Conservation (phyloP, 352 stramenopile genomes). For the Lagenidium giganteum region DNA sequence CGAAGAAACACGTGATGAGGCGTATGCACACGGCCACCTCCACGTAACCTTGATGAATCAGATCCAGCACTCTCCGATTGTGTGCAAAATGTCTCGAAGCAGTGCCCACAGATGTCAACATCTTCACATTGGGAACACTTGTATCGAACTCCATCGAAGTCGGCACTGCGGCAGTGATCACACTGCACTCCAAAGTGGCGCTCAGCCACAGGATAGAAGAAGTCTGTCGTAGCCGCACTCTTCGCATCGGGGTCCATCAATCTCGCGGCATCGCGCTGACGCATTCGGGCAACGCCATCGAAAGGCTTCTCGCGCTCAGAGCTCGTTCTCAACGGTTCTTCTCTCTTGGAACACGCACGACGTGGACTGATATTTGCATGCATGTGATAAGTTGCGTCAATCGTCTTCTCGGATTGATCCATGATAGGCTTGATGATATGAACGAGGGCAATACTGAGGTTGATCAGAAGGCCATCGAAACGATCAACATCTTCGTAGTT, state of each 20-base stretch:
- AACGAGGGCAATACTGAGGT: conserved; percentile 48
- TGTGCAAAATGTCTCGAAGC: conserved; percentile 40
- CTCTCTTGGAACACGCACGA: conserved; percentile 30
- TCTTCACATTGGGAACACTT: conserved; percentile 72
- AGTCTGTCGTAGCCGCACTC: neutral
- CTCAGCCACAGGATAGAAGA: conserved; percentile 46
- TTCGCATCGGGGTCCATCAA: neutral
- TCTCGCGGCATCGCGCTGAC: conserved; percentile 3
- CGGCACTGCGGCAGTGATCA: conserved; percentile 54
- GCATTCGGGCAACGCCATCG: conserved; percentile 6
- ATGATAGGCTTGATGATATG: conserved; percentile 32
- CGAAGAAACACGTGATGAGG: conserved; percentile 62
- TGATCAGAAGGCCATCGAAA: conserved; percentile 66
- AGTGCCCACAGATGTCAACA: conserved; percentile 62
- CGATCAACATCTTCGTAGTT: conserved; percentile 42
- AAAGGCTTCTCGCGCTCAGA: neutral
- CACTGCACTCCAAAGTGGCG: conserved; percentile 67
- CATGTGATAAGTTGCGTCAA: conserved; percentile 61
- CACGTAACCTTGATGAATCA: neutral
- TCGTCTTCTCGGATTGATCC: conserved; percentile 14
- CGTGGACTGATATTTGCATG: conserved; percentile 33
- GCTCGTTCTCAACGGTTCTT: conserved; percentile 17
- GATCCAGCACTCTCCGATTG: conserved; percentile 9
- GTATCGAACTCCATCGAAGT: conserved; percentile 54
- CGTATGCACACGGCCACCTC: conserved; percentile 19